Evolutionary conservation across 768 basidiomycete genomes (phyloP).

Genomic region (Panus rudis): DNA sequence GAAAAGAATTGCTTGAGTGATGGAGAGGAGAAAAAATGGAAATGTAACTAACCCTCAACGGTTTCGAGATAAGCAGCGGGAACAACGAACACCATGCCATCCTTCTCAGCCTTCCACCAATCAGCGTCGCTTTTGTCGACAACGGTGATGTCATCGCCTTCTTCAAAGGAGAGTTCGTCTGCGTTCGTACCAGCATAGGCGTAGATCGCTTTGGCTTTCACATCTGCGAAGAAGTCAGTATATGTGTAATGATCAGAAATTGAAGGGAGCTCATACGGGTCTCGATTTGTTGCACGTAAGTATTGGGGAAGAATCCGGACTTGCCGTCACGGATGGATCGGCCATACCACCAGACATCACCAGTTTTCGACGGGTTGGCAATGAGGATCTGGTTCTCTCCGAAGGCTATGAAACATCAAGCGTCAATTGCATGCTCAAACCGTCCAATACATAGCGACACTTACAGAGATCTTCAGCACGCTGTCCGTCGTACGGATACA

Average conservation of each 20-base stretch:
- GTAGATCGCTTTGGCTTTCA: constrained; percentile 74
- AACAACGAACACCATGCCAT: constrained; percentile 81
- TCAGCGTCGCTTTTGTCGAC: constrained; percentile 79
- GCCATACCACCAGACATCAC: constrained; percentile 93
- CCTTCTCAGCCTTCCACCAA: constrained; percentile 96
- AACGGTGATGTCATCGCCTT: constrained; percentile 72
- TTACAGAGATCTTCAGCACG: constrained; percentile 82
- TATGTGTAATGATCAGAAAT: constrained; percentile 2
- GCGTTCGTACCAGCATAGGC: constrained; percentile 59
- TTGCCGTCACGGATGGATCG: constrained; percentile 55
- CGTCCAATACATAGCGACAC: constrained; percentile 23
- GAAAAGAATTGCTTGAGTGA: constrained; percentile 57
- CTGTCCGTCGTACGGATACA: constrained; percentile 83
- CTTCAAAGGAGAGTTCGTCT: constrained; percentile 82
- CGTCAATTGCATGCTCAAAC: not conserved
- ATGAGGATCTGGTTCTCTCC: constrained; percentile 67
- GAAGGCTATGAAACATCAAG: constrained; percentile 51
- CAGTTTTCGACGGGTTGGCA: constrained; percentile 81
- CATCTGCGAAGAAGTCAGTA: constrained; percentile 26
- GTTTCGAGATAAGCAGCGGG: constrained; percentile 89
- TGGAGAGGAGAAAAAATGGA: constrained; percentile 26
- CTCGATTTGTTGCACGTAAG: constrained; percentile 72
- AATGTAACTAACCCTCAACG: constrained; percentile 79
- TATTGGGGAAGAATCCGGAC: constrained; percentile 85
- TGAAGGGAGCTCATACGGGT: constrained; percentile 42